These are phyloP conservation scores for Rhizopus arrhizus DNA, from an alignment of 371 early-diverging fungal species.

Conservation along the genomic window DNA sequence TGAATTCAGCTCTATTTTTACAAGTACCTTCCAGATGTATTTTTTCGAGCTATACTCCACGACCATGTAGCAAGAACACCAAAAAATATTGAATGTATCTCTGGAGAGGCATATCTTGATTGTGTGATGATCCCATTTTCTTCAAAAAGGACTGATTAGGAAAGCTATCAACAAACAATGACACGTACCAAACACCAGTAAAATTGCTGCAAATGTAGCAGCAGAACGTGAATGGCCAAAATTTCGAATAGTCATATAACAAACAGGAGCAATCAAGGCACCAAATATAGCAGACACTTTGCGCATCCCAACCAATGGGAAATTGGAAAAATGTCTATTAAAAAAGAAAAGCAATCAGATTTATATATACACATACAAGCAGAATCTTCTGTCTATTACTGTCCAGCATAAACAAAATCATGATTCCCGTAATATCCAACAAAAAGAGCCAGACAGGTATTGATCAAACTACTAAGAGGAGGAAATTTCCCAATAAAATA, in stretches of 20 bases:
- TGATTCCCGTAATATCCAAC: slow-evolving; percentile 85
- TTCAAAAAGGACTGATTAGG: not conserved
- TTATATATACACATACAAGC: not conserved
- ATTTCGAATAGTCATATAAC: slow-evolving; percentile 32
- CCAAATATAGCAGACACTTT: slow-evolving; percentile 33
- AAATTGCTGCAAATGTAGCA: slow-evolving; percentile 34
- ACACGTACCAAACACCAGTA: slow-evolving; percentile 39
- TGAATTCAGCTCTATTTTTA: not conserved
- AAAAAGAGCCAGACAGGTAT: slow-evolving; percentile 70
- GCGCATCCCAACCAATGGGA: slow-evolving; percentile 34
- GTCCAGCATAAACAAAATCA: slow-evolving; percentile 80
- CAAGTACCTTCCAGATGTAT: slow-evolving; percentile 23
- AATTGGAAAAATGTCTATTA: slow-evolving; percentile 23
- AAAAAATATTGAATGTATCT: slow-evolving; percentile 27
- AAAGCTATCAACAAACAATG: not conserved
- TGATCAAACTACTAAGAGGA: slow-evolving; percentile 85
- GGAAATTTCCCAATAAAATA: slow-evolving; percentile 48
- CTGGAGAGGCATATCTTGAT: slow-evolving; percentile 35
- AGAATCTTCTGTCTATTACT: slow-evolving; percentile 44
- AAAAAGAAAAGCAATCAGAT: not conserved
- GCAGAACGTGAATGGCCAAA: slow-evolving; percentile 34
- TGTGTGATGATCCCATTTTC: slow-evolving; percentile 42
- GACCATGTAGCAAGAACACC: slow-evolving; percentile 21
- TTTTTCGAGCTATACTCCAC: slow-evolving; percentile 21
- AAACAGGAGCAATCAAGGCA: slow-evolving; percentile 29